phyloP scores from a whole-genome alignment of 2,329 filamentous ascomycete species.

The Pestalotiopsis sp. region DNA sequence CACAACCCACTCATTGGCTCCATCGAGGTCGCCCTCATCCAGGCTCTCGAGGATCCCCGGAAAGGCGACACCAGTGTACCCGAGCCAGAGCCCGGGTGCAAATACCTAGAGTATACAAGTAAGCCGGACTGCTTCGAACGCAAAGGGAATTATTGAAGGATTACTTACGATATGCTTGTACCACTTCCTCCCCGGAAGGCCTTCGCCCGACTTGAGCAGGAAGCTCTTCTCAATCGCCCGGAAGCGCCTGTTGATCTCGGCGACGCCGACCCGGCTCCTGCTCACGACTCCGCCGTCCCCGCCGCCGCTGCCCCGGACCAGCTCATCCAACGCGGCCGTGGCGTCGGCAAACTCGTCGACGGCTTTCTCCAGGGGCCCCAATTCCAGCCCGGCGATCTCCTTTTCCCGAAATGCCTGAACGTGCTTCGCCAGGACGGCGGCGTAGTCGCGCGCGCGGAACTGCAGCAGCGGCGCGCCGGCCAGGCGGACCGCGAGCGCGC shows the following conservation, averaged over 20 bases:
- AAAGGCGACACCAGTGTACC: not conserved
- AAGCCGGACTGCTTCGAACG: not conserved
- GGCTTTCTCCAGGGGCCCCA: not conserved
- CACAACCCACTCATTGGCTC: not conserved
- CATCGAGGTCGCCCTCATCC: not conserved
- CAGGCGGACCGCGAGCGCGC: constrained; percentile 17
- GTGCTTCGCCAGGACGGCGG: not conserved
- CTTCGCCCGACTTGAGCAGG: not conserved
- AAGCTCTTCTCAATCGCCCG: not conserved
- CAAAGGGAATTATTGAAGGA: not conserved
- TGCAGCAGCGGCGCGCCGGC: constrained; percentile 7
- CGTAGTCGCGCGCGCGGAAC: not conserved
- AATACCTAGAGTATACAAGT: not conserved
- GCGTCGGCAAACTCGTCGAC: not conserved
- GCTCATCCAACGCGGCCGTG: not conserved
- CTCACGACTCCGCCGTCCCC: not conserved
- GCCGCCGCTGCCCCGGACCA: not conserved
- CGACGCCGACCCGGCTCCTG: not conserved
- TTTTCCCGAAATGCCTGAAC: not conserved
- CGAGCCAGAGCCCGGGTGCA: not conserved
- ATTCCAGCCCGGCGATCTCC: not conserved
- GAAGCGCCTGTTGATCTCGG: not conserved
- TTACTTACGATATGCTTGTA: not conserved
- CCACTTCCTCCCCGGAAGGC: not conserved
- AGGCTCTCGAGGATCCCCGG: not conserved